These are phyloP conservation scores for Spergularia azorica DNA, from an alignment of 179 eudicot genomes.

Conservation along the genomic window DNA sequence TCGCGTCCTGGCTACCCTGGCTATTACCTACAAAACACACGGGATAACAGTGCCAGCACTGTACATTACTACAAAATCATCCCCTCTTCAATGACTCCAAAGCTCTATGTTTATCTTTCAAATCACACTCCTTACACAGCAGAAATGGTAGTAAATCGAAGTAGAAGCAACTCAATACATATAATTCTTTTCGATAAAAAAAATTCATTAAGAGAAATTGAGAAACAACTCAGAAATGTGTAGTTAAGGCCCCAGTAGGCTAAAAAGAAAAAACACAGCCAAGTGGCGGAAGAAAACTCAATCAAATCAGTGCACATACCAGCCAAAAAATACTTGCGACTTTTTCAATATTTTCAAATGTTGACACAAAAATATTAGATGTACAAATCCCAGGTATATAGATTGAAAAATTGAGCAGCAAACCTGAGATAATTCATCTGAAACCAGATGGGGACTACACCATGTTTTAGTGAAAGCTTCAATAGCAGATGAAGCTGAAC, in stretches of 20 bases:
- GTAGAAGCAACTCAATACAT: too few species aligned
- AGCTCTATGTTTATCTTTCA: too few species aligned
- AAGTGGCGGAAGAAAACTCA: neutral
- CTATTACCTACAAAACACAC: too few species aligned
- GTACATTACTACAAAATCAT: too few species aligned
- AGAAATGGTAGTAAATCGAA: too few species aligned
- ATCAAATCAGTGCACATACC: neutral
- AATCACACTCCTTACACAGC: too few species aligned
- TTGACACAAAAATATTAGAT: constrained; percentile 42
- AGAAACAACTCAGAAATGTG: too few species aligned
- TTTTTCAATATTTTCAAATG: neutral
- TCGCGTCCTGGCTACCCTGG: too few species aligned
- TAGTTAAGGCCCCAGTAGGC: constrained; percentile 24
- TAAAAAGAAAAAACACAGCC: constrained; percentile 56
- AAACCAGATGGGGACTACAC: constrained; percentile 90
- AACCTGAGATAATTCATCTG: constrained; percentile 93
- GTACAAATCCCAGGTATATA: constrained; percentile 71
- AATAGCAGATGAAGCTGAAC: constrained; percentile 57
- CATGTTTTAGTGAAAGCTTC: constrained; percentile 62
- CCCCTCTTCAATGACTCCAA: too few species aligned
- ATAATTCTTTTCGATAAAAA: neutral
- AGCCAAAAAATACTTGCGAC: constrained; percentile 29
- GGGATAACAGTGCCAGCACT: too few species aligned
- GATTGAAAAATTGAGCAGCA: constrained; percentile 42
- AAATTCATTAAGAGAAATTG: too few species aligned